Percentiles rank a stretch among this genome's conserved stretches.
Evolutionary conservation across 2,329 filamentous ascomycete species (phyloP).

Genomic region (Penicillium expansum): DNA sequence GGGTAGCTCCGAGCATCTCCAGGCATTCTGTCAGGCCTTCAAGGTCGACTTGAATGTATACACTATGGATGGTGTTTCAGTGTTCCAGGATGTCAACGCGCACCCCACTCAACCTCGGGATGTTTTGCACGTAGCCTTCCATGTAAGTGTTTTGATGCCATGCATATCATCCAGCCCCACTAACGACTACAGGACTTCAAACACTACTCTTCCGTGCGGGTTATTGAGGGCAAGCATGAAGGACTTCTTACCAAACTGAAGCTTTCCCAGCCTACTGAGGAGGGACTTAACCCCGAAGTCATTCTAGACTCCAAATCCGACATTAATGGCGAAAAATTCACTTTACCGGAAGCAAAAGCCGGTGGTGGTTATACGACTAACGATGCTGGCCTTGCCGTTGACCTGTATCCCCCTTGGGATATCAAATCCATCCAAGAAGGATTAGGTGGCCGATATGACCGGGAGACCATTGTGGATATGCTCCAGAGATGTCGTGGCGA

Average conservation of each 20-base stretch:
- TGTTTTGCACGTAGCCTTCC: constrained; percentile 60
- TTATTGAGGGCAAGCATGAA: constrained; percentile 57
- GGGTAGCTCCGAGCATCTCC: constrained; percentile 66
- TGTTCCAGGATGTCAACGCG: constrained; percentile 48
- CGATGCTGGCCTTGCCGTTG: constrained; percentile 26
- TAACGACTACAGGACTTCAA: constrained; percentile 53
- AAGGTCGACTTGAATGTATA: constrained; percentile 63
- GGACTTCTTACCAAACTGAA: constrained; percentile 46
- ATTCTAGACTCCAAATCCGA: not conserved
- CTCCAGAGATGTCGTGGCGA: constrained; percentile 55
- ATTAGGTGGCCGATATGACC: constrained; percentile 51
- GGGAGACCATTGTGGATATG: constrained; percentile 51
- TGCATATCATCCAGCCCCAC: constrained; percentile 7
- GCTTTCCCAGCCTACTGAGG: constrained; percentile 33
- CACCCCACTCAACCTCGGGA: constrained; percentile 34
- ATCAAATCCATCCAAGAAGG: constrained; percentile 53
- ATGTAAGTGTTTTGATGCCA: constrained; percentile 47
- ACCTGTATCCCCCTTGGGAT: constrained; percentile 54
- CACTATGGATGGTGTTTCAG: constrained; percentile 39
- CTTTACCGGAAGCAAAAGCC: not conserved
- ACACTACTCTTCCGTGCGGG: constrained; percentile 66
- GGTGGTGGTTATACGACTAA: not conserved
- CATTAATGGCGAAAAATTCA: no score
- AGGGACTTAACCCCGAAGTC: constrained; percentile 16
- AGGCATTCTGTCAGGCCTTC: constrained; percentile 62